Percentiles rank a stretch among this genome's conserved stretches.
Evolutionary conservation across 805 yeast genomes (phyloP).

Genomic region (Candida ascalaphidarum): DNA sequence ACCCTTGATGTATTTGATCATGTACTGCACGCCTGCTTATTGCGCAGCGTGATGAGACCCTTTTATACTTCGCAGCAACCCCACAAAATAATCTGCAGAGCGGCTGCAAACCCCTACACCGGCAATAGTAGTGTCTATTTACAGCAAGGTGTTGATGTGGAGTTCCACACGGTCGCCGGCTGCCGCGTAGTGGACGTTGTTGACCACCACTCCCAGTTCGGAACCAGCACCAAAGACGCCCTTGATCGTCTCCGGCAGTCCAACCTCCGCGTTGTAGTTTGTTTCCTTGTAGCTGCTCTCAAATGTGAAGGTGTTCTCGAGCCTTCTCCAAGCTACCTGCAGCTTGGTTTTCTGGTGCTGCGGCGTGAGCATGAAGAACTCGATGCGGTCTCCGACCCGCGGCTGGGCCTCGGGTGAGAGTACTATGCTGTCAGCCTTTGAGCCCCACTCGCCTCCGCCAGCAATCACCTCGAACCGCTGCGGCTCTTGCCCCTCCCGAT

Average conservation of each 20-base stretch:
- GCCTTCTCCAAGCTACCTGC: slow-evolving; percentile 11
- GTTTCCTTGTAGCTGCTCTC: slow-evolving; percentile 26
- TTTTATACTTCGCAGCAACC: too few species aligned
- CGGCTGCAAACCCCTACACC: too few species aligned
- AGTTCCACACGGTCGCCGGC: not conserved
- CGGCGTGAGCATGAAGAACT: slow-evolving; percentile 39
- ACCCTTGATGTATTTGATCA: slow-evolving; percentile 45
- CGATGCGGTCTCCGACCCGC: slow-evolving; percentile 35
- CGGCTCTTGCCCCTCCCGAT: slow-evolving; percentile 8
- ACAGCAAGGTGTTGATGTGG: too few species aligned
- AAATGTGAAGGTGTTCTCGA: slow-evolving; percentile 6
- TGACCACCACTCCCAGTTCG: slow-evolving; percentile 6
- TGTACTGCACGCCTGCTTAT: too few species aligned
- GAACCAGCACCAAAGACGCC: slow-evolving; percentile 10
- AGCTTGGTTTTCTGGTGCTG: too few species aligned
- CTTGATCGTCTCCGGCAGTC: slow-evolving; percentile 4
- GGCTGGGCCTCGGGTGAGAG: slow-evolving; percentile 49
- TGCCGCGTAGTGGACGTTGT: slow-evolving; percentile 5
- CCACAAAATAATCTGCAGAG: too few species aligned
- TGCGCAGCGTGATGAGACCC: too few species aligned
- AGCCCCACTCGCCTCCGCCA: slow-evolving; percentile 76
- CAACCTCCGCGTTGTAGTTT: slow-evolving; percentile 6
- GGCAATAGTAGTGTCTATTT: too few species aligned
- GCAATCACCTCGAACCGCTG: slow-evolving; percentile 49
- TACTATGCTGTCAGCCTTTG: slow-evolving; percentile 57